Evolutionary conservation across 768 basidiomycete species (phyloP).

Genomic region (Pisolithus sp.): DNA sequence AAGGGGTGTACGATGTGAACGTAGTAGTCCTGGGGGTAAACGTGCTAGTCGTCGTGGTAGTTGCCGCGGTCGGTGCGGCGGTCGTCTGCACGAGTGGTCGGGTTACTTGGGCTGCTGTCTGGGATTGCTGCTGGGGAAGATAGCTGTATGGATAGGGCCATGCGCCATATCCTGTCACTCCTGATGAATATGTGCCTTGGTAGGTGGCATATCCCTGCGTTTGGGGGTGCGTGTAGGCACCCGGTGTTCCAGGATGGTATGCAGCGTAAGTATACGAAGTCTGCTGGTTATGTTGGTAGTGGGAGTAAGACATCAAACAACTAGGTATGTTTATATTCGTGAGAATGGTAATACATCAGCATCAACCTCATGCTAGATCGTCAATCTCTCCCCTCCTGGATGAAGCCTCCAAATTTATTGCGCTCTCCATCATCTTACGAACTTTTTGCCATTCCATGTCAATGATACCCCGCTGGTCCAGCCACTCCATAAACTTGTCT

Average conservation of each 20-base stretch:
- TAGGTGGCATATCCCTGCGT: conserved; percentile 46
- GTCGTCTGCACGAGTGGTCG: conserved; percentile 23
- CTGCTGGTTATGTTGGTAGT: conserved; percentile 26
- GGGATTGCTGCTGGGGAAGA: conserved; percentile 35
- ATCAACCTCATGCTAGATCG: background rate
- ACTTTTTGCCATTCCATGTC: conserved; percentile 65
- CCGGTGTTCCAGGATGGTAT: conserved; percentile 45
- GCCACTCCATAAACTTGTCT: conserved; percentile 79
- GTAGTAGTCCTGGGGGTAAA: conserved; percentile 38
- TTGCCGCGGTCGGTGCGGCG: conserved; percentile 22
- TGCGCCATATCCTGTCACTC: conserved; percentile 59
- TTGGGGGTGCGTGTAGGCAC: conserved; percentile 33
- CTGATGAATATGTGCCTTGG: conserved; percentile 47
- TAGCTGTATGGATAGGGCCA: conserved; percentile 71
- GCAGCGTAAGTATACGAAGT: conserved; percentile 62
- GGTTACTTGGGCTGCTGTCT: conserved; percentile 19
- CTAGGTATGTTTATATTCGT: background rate
- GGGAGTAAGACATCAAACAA: conserved; percentile 28
- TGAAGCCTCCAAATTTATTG: conserved; percentile 54
- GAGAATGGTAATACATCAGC: too few relatives aligned
- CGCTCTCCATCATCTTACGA: conserved; percentile 68
- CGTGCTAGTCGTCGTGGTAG: conserved; percentile 26
- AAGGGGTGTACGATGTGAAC: conserved; percentile 53
- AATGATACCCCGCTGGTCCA: conserved; percentile 63
- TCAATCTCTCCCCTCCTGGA: conserved; percentile 40